Conservation (phyloP, 208 protist species). For the Porcisia hertigi region DNA sequence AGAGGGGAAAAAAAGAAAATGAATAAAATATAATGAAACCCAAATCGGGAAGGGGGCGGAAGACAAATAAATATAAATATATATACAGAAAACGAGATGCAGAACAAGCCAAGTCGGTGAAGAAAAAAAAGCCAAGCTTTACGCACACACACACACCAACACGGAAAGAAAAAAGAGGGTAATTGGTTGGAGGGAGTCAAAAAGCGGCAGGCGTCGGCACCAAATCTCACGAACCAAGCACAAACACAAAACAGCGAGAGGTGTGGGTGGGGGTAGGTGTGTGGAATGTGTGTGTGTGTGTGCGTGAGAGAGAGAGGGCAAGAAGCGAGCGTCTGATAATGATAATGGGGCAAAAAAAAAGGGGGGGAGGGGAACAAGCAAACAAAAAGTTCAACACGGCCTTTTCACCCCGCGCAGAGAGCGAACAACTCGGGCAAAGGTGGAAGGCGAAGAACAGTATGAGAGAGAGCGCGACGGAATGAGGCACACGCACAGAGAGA, state of each 20-base stretch:
- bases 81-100: too few relatives aligned
- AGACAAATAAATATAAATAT: too few relatives aligned
- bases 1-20: too few relatives aligned
- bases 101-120: too few relatives aligned
- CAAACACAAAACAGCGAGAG: conserved; percentile 7
- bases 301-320: neutral
- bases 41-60: too few relatives aligned
- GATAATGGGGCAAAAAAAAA: conserved; percentile 15
- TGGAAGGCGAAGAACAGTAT: neutral
- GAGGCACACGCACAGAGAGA: neutral
- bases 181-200: neutral
- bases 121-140: too few relatives aligned
- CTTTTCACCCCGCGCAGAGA: neutral
- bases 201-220: neutral
- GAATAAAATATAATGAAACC: too few relatives aligned
- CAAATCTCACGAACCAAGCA: neutral
- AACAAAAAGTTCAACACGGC: neutral
- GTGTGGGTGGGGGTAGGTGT: too few relatives aligned
- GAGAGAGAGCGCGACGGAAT: conserved; percentile 4
- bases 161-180: too few relatives aligned
- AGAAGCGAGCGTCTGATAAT: conserved; percentile 1
- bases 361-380: too few relatives aligned
- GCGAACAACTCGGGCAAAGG: neutral
- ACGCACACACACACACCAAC: neutral
- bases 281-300: too few relatives aligned